Evolutionary conservation across 2,329 filamentous ascomycete species (phyloP), one percentile per base, ranked within the genome.

Genomic region (Arthroderma sp.): DNA sequence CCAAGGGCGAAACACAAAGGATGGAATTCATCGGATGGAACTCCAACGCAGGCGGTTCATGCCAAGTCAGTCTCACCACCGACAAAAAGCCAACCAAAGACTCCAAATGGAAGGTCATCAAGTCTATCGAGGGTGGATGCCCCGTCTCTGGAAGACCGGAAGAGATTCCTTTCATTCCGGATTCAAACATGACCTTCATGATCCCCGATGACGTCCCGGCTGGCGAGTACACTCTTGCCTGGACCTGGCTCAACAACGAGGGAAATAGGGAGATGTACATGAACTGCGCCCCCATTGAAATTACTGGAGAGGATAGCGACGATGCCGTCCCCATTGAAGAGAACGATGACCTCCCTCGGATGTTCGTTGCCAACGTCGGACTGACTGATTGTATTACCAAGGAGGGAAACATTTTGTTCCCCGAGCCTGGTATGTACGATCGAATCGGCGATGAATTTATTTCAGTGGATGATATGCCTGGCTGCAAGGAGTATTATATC

Each of bases 251-350:
- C 65, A 96, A 96, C 64, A 83, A 82, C 48, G 57, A 94, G 6
- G 91, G 91, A 2, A 94, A 94, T 68, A 80, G 88, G 0, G 91
- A 96, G 60, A 86, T 94, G 74, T 95, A 95, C 73, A 94, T 94
- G 87, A 93, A 94, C 73, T 96, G 89, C 54, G 86, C 83, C 0
- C 78, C 85, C 0, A 63, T 94, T 40, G 74, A 71, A 0, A 71
- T 96, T 22, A 76, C 63, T 4, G 62, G 63, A 10, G 39, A 27
- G 31, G 34, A 29, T 27, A 86, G 94, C 15, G 15, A 22, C 15
- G 15, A 22, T 22, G 15, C 15, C 15, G 15, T 22, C 15, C 61
- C 63, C 37, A 54, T 76, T 45, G 63, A 68, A 1, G 74, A 75
- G 51, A 74, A 80, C 50, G 59, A 75, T 36, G 60, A 65, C 0